Base-by-base conservation (phyloP, 805 yeast genomes). In the Metschnikowia amazonensis region DNA sequence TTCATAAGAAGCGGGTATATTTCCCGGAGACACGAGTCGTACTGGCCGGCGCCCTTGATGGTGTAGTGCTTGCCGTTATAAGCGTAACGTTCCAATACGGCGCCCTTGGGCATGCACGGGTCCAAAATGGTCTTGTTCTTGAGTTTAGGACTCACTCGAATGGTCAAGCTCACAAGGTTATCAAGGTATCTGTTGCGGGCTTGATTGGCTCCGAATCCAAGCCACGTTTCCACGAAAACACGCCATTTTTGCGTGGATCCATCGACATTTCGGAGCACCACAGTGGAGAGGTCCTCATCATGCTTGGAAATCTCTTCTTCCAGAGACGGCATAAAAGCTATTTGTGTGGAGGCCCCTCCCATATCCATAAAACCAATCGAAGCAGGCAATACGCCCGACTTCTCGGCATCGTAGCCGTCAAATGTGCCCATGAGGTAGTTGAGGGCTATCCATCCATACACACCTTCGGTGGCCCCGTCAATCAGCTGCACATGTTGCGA, bases 331-430 rank as follows among this genome's bases (percentile, higher is more conserved):
- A 86, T 89, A 74, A 90, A 94, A 7, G 98, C 96, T 18, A 94
- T 79, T 60, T 94, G 99, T 0, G 97, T 89, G 1, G 97, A 89
- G 0, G 99, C 99, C 11, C 99, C 99, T 13, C 99, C 99, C 99
- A 94, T 94, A 64, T 94, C 99, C 92, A 94, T 85, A 57, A 94
- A 92, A 4, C 99, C 99, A 52, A 77, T 83, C 0, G 96, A 81
- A n/a, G 65, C 65, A 55, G 77, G 85, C 3, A 39, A 53, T 9
- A 60, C 62, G 2, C 51, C 44, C 5, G 25, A 9, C 5, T 66
- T 53, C 30, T 73, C 72, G 7, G 41, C 24, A 21, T 16, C 40
- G 21, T 31, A 34, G 54, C 74, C 77, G 43, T 75, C 62, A 40
- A 86, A 69, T 48, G 78, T 78, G 1, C 86, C 84, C 65, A 84